Conservation (phyloP, 2,329 filamentous ascomycete genomes). For the Chrysoporthe cubensis region DNA sequence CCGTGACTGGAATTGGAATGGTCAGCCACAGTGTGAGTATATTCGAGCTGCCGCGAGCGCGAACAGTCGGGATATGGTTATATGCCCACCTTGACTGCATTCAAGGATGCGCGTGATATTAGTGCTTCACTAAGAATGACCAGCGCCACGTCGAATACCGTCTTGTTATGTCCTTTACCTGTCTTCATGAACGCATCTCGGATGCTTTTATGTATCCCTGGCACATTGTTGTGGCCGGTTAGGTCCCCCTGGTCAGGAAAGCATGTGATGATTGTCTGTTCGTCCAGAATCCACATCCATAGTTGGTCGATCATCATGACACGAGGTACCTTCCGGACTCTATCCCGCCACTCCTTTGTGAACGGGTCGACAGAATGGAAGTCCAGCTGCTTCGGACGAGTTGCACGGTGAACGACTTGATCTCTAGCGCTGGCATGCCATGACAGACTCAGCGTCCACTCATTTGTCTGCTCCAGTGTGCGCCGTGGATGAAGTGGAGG, state of each 20-base stretch:
- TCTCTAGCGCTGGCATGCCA: conserved; percentile 43
- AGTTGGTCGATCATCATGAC: conserved; percentile 40
- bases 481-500: conserved; percentile 48
- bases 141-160: conserved; percentile 47
- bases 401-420: conserved; percentile 47
- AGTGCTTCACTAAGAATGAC: conserved; percentile 47
- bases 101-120: conserved; percentile 44
- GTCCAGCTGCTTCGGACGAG: conserved; percentile 32
- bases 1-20: conserved; percentile 1
- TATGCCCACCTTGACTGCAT: conserved; percentile 39
- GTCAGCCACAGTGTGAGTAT: no score
- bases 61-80: conserved; percentile 34
- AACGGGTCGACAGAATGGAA: conserved; percentile 31
- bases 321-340: conserved; percentile 35
- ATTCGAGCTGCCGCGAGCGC: conserved; percentile 20
- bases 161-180: conserved; percentile 37
- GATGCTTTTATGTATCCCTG: conserved; percentile 46
- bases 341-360: conserved; percentile 28
- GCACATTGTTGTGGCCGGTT: conserved; percentile 43
- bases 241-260: conserved; percentile 46
- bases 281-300: conserved; percentile 40
- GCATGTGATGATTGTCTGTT: conserved; percentile 37
- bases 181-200: conserved; percentile 37
- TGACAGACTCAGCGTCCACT: conserved; percentile 41
- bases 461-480: conserved; percentile 52